Evolutionary conservation across 805 yeast genomes (phyloP), one percentile per base, ranked within the genome.

Genomic region (Myxozyma mucilagina): DNA sequence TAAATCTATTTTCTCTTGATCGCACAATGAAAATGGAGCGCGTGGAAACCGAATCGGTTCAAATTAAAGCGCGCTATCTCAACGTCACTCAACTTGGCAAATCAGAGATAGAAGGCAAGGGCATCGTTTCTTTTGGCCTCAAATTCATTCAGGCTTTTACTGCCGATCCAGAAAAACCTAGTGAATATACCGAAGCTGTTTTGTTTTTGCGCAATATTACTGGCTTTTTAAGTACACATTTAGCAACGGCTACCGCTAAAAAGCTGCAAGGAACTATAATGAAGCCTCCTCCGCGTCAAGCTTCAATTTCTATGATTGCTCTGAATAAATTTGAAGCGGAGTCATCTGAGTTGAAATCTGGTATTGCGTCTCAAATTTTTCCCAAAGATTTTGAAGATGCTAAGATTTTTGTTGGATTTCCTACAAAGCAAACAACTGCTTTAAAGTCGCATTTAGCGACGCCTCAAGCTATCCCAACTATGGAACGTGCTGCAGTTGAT

Each of bases 401-500:
- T 6, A 75, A 75, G 53, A 59, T 76, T 4, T 76, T 73, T 52
- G 74, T 76, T 56, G 79, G 79, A 4, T 76, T 76, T 56, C 77
- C 79, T 2, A 76, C 79, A 0, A 76, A 75, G 61, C 79, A 76
- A 58, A 70, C 76, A 34, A 74, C 79, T 0, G 75, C 74, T 0
- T 44, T 76, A 39, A 68, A 69, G 52, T 70, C 77, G 0, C 79
- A 76, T 53, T 53, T 76, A 1, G 74, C 77, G 1, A 53, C 75
- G 49, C 75, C 73, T 48, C 77, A 74, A 61, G 64, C 75, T 3
- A 73, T 76, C n/a, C 79, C 79, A 1, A 76, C 79, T 1, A 75
- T 76, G 78, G 79, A 76, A 57, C 70, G 79, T 5, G 76, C 79
- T 0, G 78, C 77, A 1, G 71, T 75, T 0, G 79, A 76, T 62